phyloP scores from a whole-genome alignment of 805 yeast species.

The Suhomyces xylopsoci region DNA sequence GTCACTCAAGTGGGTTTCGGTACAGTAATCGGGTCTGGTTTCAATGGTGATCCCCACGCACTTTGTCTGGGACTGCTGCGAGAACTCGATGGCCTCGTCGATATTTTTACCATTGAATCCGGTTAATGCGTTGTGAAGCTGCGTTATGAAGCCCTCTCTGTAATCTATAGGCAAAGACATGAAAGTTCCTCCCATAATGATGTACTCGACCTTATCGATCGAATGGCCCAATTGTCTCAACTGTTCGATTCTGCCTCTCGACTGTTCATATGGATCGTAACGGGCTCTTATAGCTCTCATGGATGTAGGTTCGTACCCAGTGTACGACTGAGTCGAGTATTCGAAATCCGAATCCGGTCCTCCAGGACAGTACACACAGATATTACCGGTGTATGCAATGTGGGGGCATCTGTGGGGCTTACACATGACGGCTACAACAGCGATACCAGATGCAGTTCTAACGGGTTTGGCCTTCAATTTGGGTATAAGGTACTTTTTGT shows the following conservation, averaged over 20 bases:
- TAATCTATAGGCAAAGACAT: constrained; percentile 91
- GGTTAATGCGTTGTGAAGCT: constrained; percentile 89
- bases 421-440: constrained; percentile 99
- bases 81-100: constrained; percentile 85
- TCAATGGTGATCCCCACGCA: constrained; percentile 99
- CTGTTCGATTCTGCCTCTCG: constrained; percentile 96
- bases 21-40: constrained; percentile 97
- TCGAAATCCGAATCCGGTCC: constrained; percentile 99
- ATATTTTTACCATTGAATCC: constrained; percentile 85
- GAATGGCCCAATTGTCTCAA: constrained; percentile 92
- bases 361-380: constrained; percentile 98
- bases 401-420: constrained; percentile 99
- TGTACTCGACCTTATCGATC: constrained; percentile 95
- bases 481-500: constrained; percentile 86
- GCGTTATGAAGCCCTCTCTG: constrained; percentile 84
- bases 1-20: constrained; percentile 90
- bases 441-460: constrained; percentile 97
- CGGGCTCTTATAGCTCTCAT: constrained; percentile 99
- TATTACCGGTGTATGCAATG: constrained; percentile 97
- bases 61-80: constrained; percentile 92
- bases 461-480: constrained; percentile 98
- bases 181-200: constrained; percentile 98
- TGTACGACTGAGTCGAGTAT: constrained; percentile 95
- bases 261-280: constrained; percentile 97
- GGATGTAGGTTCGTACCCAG: constrained; percentile 98